Evolutionary conservation across 805 yeast species (phyloP), one percentile per base, ranked within the genome.

Genomic region (Candida bentonensis): DNA sequence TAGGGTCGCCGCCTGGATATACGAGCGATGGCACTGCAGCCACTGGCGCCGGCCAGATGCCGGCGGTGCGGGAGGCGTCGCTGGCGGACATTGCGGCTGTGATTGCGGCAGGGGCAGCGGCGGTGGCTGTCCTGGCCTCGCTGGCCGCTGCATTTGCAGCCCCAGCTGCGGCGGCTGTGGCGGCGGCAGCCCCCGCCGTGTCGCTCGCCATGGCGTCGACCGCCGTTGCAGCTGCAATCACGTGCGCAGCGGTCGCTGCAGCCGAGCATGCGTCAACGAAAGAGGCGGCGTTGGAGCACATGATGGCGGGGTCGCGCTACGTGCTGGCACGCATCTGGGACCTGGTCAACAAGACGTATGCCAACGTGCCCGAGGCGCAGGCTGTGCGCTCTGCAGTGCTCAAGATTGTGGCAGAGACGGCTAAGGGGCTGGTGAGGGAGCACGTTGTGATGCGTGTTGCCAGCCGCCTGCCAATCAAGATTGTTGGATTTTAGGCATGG

Each of bases 121-220:
- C 36, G 7, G 36, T 30, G 17, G 36, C 36, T 9, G 36, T 30
- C 7, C 17, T 30, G 36, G 36, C 36, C n/a, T 30, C 36, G 5
- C 17, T 30, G 20, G 36, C 36, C 5, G 36, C 36, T 11, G 36
- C 36, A 30, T 30, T 30, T 30, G 36, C 36, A 4, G 36, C 36
- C 13, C 36, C 36, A 13, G 36, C 36, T 11, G 36, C 36, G 13
- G 36, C 36, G 5, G 36, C 36, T 11, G 36, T 30, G 5, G 36
- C 36, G 13, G 36, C 36, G 5, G 36, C 36, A 13, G 36, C 17
- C 20, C 36, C 36, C 7, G 36, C 36, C 17, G 20, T 30, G 13
- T 30, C 36, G 20, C 7, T 30, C 17, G 36, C 36, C 36, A 30
- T 30, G 36, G 36, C 36, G n/a, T 30, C 36, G 17, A 30, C 36